Base-by-base conservation (phyloP, 2,329 filamentous ascomycete species). In the Ophiobolus disseminans region DNA sequence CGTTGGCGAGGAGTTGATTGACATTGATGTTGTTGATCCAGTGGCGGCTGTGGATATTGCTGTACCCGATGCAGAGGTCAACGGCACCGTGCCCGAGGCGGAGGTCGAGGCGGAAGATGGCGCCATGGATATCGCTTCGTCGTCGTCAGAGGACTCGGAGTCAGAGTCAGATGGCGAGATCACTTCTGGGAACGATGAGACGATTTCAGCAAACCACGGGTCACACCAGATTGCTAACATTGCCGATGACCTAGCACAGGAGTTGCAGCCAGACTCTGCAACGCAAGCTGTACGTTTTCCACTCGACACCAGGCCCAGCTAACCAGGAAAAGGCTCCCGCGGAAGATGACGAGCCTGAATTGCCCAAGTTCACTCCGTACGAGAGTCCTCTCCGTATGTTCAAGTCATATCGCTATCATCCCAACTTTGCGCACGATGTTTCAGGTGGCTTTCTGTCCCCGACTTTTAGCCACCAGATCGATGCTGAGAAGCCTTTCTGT, bases 381-480 rank as follows among this genome's bases (percentile, higher is more conserved):
- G 81, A 89, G 67, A 96, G 91, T 67, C 89, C 91, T 23, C 79
- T 99, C 52, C 85, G 84, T 60, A 83, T 84, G 61, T 97, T 97
- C 73, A 90, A 86, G 71, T 88, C 90, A 28, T 99, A 90, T 75
- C 90, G 93, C 61, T 97, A 93, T 70, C 92, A 97, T 69, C 90
- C 90, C 23, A 79, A 83, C 41, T 97, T 86, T 75, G 78, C 80
- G 57, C 73, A 87, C 40, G 78, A 84, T 47, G 86, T 96, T 48
- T 71, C 84, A 46, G 88, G 87, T 54, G 93, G 93, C 34, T 87
- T 91, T 68, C 87, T 88, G 68, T 97, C 94, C 57, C 81, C 95
- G 78, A 97, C 92, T 34, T 97, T 93, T 76, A 97, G 90, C 76
- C 90, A 96, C 74, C 87, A 86, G 61, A 96, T 99, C 74, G 86